phyloP scores from a whole-genome alignment of 306 rosid genomes.

The Lagenaria siceraria region DNA sequence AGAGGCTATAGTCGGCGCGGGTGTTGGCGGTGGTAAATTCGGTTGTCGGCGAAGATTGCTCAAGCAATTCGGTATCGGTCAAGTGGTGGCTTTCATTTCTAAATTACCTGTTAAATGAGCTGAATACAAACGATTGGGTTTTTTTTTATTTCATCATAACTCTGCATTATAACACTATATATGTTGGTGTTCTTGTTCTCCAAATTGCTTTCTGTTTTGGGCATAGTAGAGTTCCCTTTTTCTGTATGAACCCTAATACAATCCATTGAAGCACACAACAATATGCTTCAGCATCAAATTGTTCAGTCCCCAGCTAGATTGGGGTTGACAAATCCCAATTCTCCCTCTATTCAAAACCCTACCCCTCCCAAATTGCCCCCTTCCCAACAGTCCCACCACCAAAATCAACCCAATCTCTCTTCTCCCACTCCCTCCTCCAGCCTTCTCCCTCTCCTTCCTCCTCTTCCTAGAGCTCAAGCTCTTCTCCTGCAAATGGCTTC shows the following conservation, averaged over 20 bases:
- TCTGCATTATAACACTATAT: background rate
- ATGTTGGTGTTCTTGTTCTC: background rate
- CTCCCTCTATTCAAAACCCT: constrained; percentile 61
- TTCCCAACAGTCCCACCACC: constrained; percentile 24
- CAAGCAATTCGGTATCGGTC: too few relatives aligned
- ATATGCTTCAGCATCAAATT: constrained; percentile 70
- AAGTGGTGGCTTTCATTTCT: too few relatives aligned
- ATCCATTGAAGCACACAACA: background rate
- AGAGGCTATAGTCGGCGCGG: too few relatives aligned
- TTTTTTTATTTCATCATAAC: too few relatives aligned
- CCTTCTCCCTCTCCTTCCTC: constrained; percentile 73
- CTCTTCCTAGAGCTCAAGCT: constrained; percentile 80
- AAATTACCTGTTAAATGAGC: too few relatives aligned
- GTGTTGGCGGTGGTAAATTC: too few relatives aligned
- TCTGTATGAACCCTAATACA: background rate
- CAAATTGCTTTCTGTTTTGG: background rate
- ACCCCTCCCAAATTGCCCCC: constrained; percentile 61
- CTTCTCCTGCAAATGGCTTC: constrained; percentile 82
- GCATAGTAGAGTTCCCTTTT: background rate
- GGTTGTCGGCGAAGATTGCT: too few relatives aligned
- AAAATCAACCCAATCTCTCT: constrained; percentile 4
- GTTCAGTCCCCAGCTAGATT: constrained; percentile 83
- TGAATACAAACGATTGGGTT: background rate
- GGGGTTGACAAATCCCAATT: constrained; percentile 67
- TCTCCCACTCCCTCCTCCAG: constrained; percentile 30